A percentile compares a stretch with the other conserved stretches of the same genome.
phyloP scores from a whole-genome alignment of 176 grass and related monocot genomes.

The Oryza coarctata region DNA sequence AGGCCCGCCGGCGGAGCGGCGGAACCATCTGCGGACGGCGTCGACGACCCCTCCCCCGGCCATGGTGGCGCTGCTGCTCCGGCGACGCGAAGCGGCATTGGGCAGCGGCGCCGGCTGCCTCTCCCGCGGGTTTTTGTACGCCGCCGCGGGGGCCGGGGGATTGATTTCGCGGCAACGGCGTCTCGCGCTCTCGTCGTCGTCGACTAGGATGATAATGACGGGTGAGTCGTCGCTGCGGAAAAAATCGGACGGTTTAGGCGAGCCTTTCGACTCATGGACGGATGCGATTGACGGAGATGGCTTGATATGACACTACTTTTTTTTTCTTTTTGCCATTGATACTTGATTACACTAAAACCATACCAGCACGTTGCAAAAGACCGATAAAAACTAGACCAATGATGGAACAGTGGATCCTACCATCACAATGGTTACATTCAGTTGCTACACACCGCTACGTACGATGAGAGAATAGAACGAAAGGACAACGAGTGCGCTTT shows the following conservation, averaged over 20 bases:
- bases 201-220: neutral
- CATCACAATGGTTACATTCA: too few species aligned
- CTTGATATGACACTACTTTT: too few species aligned
- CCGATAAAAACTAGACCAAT: too few species aligned
- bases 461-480: too few species aligned
- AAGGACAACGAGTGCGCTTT: too few species aligned
- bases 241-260: neutral
- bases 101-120: neutral
- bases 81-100: slow-evolving; percentile 16
- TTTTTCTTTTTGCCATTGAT: too few species aligned
- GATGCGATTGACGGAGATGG: neutral
- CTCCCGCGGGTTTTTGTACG: too few species aligned
- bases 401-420: too few species aligned
- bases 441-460: too few species aligned
- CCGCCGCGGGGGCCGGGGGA: too few species aligned
- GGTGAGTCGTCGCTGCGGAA: neutral
- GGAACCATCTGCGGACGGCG: slow-evolving; percentile 35
- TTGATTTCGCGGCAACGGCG: neutral
- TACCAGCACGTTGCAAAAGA: too few species aligned
- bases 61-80: neutral
- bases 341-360: too few species aligned
- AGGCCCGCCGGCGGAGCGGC: neutral
- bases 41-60: slow-evolving; percentile 16
- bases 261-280: neutral
- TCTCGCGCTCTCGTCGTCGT: neutral